Evolutionary conservation across 1,284 basidiomycete species (phyloP), one percentile per base, ranked within the genome.

Genomic region (Anthracocystis walkeri): DNA sequence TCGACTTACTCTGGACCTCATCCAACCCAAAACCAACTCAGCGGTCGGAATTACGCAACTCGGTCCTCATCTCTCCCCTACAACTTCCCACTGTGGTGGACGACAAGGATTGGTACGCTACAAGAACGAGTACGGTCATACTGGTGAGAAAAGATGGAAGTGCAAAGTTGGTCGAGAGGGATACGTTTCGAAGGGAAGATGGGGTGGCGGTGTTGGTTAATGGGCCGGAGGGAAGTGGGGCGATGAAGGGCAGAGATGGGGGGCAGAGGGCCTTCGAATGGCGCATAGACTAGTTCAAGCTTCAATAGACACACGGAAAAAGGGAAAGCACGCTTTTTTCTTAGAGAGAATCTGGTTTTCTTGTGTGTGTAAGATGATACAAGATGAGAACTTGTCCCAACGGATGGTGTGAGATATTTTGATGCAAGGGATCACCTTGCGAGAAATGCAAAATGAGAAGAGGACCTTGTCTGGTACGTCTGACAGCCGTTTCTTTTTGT

Each of bases 91-190:
- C 45, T 5, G 54, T 31, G 23, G 45, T 20, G 29, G 23, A n/a
- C 2, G 27, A 14, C 2, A 45, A 12, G 8, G 67, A 69, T n/a
- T 77, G 72, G 71, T 79, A 79, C 48, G 78, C 67, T 0, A 77
- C 78, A 0, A 20, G 78, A 14, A 75, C 75, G 2, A 64, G 65
- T 16, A 79, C 78, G 4, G 65, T 79, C 23, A 64, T 77, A 33
- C 58, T 68, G 7, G 18, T 74, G 3, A 25, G 53, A 6, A 75
- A 65, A 23, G 41, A 58, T 20, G 73, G 65, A 4, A 38, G 5
- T 4, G 69, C 64, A 0, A 65, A 33, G 11, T 45, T 78, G 18
- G 64, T 78, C 12, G 77, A 78, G 48, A 49, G 77, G 10, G 73
- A 78, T 35, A 69, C 63, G 14, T 77, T 74, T 49, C 35, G 33